phyloP scores from a whole-genome alignment of 148 eudicot genomes.

The Silene latifolia region DNA sequence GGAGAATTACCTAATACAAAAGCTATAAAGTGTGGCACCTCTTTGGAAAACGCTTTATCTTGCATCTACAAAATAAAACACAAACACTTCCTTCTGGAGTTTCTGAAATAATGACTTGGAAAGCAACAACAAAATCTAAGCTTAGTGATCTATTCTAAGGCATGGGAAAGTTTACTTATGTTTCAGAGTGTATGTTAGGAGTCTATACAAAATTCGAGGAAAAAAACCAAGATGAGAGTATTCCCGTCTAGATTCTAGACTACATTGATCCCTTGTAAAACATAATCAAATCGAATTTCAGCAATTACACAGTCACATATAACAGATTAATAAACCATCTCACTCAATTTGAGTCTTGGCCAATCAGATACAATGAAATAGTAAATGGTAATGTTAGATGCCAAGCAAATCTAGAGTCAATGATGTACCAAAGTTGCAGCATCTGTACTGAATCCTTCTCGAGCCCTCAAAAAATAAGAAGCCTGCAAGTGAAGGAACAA shows the following conservation, averaged over 20 bases:
- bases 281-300: not conserved
- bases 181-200: not conserved
- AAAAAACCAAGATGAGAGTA: not conserved
- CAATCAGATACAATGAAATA: not conserved
- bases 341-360: not conserved
- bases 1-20: conserved; percentile 71
- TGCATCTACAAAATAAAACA: no score
- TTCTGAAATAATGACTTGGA: not conserved
- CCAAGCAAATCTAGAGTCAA: conserved; percentile 1
- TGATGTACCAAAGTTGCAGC: conserved; percentile 37
- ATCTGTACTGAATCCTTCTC: conserved; percentile 43
- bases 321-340: not conserved
- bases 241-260: not conserved
- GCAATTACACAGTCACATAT: not conserved
- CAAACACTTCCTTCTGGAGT: no score
- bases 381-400: not conserved
- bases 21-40: conserved; percentile 55
- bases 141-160: not conserved
- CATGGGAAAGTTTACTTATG: not conserved
- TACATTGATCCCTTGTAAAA: not conserved
- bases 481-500: conserved; percentile 33
- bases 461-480: conserved; percentile 36
- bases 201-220: not conserved
- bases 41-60: no score
- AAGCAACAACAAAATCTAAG: not conserved